Conservation (phyloP, 257 asterid genomes). For the Apocynum venetum region DNA sequence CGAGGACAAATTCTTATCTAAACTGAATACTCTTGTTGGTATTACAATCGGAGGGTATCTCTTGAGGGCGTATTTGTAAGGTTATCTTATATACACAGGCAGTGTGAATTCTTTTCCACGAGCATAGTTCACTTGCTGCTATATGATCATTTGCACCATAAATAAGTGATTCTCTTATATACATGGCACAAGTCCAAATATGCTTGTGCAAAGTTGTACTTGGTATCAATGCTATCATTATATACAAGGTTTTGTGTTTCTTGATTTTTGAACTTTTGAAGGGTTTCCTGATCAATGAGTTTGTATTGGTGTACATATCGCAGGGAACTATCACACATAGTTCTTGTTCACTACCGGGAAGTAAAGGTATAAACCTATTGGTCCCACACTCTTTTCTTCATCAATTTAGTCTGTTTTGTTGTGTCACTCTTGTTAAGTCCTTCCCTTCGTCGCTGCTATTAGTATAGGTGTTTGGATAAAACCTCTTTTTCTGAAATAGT, state of each 20-base stretch:
- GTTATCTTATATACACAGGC: neutral
- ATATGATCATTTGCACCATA: neutral
- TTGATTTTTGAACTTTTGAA: conserved; percentile 15
- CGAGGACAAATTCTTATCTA: neutral
- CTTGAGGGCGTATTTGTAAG: neutral
- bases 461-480: neutral
- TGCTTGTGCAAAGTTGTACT: neutral
- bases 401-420: neutral
- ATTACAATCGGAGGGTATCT: neutral
- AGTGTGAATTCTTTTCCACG: neutral
- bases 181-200: neutral
- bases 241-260: neutral
- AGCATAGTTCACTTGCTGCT: neutral
- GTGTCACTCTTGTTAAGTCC: neutral
- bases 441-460: neutral
- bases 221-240: neutral
- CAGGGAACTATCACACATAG: conserved; percentile 90
- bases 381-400: conserved; percentile 19
- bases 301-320: conserved; percentile 26
- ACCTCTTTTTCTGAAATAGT: neutral
- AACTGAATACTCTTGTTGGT: neutral
- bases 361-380: conserved; percentile 58
- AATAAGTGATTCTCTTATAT: neutral
- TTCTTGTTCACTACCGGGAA: conserved; percentile 94
- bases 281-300: conserved; percentile 19